A percentile compares a stretch with the other conserved stretches of the same genome.
Evolutionary conservation across 768 basidiomycete species (phyloP).

Genomic region (Boletus sp.): DNA sequence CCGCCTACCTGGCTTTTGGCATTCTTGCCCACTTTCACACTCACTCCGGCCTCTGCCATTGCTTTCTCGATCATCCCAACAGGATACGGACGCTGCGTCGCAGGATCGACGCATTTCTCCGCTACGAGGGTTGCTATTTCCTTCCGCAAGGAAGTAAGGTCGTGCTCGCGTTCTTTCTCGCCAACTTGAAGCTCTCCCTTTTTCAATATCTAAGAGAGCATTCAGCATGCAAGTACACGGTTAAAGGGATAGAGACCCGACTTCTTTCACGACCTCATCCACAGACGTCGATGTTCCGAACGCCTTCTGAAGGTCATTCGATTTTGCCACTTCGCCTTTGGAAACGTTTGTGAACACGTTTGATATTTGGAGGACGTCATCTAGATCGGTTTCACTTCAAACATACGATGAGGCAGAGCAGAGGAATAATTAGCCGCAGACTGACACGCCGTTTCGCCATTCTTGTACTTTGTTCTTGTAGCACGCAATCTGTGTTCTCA

Average conservation of each 20-base stretch:
- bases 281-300: slow-evolving; percentile 80
- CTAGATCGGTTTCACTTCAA: slow-evolving; percentile 81
- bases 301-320: slow-evolving; percentile 86
- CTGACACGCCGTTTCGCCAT: slow-evolving; percentile 88
- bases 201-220: slow-evolving; percentile 70
- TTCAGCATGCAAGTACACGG: neutral
- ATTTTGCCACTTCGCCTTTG: slow-evolving; percentile 91
- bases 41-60: slow-evolving; percentile 93
- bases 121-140: slow-evolving; percentile 95
- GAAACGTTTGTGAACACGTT: slow-evolving; percentile 96
- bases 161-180: slow-evolving; percentile 94
- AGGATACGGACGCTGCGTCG: slow-evolving; percentile 84
- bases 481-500: slow-evolving; percentile 74
- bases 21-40: slow-evolving; percentile 82
- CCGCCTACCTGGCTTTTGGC: slow-evolving; percentile 86
- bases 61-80: slow-evolving; percentile 98
- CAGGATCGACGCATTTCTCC: slow-evolving; percentile 94
- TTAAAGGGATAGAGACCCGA: slow-evolving; percentile 27
- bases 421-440: slow-evolving; percentile 5
- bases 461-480: slow-evolving; percentile 99
- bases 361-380: slow-evolving; percentile 95
- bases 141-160: slow-evolving; percentile 72
- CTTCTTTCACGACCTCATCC: slow-evolving; percentile 78
- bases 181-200: slow-evolving; percentile 97
- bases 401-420: neutral